Evolutionary conservation across 371 early-diverging fungal genomes (phyloP).

Genomic region (Lichtheimia corymbifera): DNA sequence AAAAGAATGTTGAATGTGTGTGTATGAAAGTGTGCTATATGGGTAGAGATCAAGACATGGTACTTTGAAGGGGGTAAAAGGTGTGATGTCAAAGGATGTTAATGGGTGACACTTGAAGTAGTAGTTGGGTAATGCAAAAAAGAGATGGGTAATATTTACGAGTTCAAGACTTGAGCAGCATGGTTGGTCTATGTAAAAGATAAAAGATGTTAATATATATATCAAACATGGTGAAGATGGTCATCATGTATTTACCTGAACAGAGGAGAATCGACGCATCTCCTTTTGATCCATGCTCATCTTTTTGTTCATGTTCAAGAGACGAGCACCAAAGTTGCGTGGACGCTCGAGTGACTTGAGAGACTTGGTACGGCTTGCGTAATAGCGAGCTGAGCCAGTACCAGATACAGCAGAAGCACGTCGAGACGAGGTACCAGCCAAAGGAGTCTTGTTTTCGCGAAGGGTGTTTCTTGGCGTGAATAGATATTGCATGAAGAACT

Average conservation of each 20-base stretch:
- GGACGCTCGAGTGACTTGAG: conserved; percentile 45
- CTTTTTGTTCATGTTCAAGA: conserved; percentile 41
- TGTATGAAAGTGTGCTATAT: too few species aligned
- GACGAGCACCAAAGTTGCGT: conserved; percentile 40
- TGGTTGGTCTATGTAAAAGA: conserved; percentile 27
- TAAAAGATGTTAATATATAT: conserved; percentile 20
- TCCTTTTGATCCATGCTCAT: conserved; percentile 49
- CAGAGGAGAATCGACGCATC: conserved; percentile 55
- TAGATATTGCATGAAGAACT: conserved; percentile 65
- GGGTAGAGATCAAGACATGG: too few species aligned
- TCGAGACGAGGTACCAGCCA: conserved; percentile 38
- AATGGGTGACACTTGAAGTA: too few species aligned
- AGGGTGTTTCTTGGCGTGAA: conserved; percentile 55
- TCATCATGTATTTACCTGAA: conserved; percentile 29
- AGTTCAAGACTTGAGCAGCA: conserved; percentile 44
- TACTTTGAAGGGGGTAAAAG: too few species aligned
- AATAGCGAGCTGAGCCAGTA: conserved; percentile 47
- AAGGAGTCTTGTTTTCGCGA: conserved; percentile 30
- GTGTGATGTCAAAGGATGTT: too few species aligned
- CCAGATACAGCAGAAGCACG: conserved; percentile 49
- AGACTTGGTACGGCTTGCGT: conserved; percentile 48
- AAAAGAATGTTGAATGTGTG: too few species aligned
- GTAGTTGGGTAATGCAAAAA: too few species aligned
- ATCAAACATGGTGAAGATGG: not conserved
- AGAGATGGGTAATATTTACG: not conserved